Percentiles rank a stretch among this genome's conserved stretches.
These are phyloP conservation scores for Pseudogymnoascus verrucosus DNA, from an alignment of 2,329 filamentous ascomycete genomes.

Conservation along the genomic window DNA sequence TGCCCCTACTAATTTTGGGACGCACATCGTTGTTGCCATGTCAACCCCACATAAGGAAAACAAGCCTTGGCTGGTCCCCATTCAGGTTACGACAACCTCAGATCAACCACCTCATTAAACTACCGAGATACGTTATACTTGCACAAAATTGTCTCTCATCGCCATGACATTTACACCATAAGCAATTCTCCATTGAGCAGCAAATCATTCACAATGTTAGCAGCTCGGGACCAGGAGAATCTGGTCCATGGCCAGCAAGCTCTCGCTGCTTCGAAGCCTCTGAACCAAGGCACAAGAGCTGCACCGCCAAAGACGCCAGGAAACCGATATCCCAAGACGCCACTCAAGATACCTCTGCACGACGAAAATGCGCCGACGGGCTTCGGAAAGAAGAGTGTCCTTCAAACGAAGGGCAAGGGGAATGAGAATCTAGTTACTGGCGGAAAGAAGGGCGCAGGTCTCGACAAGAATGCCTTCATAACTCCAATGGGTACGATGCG, in stretches of 20 bases:
- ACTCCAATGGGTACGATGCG: constrained; percentile 67
- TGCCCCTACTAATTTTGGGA: constrained; percentile 7
- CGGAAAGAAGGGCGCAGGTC: constrained; percentile 41
- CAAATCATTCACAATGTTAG: constrained; percentile 52
- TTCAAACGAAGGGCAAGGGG: constrained; percentile 47
- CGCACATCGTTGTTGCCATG: constrained; percentile 4
- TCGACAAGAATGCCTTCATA: constrained; percentile 57
- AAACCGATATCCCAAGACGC: constrained; percentile 70
- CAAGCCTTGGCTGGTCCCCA: constrained; percentile 7
- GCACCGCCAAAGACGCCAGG: constrained; percentile 71
- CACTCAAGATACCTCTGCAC: constrained; percentile 67
- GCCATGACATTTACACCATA: constrained; percentile 2
- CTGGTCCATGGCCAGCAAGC: constrained; percentile 67
- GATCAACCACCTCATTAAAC: constrained; percentile 8
- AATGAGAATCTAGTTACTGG: constrained; percentile 48
- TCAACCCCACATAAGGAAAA: constrained; percentile 6
- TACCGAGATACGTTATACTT: constrained; percentile 5
- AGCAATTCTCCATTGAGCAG: background rate
- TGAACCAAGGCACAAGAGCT: constrained; percentile 55
- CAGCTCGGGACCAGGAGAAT: constrained; percentile 82
- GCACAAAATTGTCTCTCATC: background rate
- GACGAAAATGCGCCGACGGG: constrained; percentile 70
- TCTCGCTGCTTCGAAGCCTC: constrained; percentile 60
- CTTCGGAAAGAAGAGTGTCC: constrained; percentile 49
- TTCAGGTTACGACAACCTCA: constrained; percentile 4